Evolutionary conservation across 495 filamentous ascomycete genomes (phyloP).

Genomic region (Aspergillus biplanus): DNA sequence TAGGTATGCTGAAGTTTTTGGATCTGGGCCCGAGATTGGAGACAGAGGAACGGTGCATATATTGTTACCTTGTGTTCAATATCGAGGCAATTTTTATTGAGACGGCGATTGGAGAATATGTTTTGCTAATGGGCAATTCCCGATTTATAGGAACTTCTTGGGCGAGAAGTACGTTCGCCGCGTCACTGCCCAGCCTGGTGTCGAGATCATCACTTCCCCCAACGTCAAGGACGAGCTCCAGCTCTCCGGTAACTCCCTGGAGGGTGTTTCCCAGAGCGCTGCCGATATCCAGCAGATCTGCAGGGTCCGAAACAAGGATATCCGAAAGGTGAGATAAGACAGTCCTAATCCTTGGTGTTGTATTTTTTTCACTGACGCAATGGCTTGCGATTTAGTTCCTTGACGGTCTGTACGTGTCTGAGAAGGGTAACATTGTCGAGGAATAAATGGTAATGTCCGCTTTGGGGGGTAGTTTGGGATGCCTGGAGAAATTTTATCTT

Average conservation of each 20-base stretch:
- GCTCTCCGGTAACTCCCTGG: conserved; percentile 89
- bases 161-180: conserved; percentile 99
- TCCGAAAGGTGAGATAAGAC: conserved; percentile 79
- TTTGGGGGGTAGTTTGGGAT: conserved; percentile 45
- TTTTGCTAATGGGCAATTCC: conserved; percentile 23
- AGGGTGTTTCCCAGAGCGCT: conserved; percentile 94
- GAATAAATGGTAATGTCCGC: conserved; percentile 54
- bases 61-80: neutral
- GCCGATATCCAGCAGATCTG: conserved; percentile 99
- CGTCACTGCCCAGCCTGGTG: conserved; percentile 84
- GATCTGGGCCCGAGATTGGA: neutral
- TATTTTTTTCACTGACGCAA: conserved; percentile 26
- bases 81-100: neutral
- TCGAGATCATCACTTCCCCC: conserved; percentile 85
- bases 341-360: neutral
- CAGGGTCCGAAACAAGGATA: conserved; percentile 99
- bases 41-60: neutral
- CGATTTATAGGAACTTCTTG: conserved; percentile 84
- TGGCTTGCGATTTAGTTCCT: conserved; percentile 72
- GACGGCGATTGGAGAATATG: neutral
- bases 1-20: conserved; percentile 63
- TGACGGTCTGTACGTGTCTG: conserved; percentile 98
- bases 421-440: conserved; percentile 90
- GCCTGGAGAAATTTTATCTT: conserved; percentile 39
- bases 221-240: conserved; percentile 96